Evolutionary conservation across 2,329 filamentous ascomycete species (phyloP), one percentile per base, ranked within the genome.

Genomic region (Zopfia rhizophila): DNA sequence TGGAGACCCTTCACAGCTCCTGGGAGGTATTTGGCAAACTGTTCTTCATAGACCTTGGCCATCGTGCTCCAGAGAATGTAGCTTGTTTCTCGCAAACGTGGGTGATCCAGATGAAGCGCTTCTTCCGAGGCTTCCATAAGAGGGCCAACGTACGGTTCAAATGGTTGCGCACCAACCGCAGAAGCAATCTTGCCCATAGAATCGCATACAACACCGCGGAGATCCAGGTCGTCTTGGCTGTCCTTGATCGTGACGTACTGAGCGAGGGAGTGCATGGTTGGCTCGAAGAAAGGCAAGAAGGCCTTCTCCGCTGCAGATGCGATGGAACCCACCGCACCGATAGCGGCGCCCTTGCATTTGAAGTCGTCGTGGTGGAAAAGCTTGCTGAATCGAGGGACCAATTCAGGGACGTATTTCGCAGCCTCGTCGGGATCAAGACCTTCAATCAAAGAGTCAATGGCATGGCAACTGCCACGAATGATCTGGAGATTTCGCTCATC

Each of bases 11-110:
- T 85, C 70, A 93, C 88, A 38, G 91, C 89, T 38, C 88, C 89
- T 0, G 83, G 79, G 5, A 94, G 82, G 76, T 91, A 94, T 47
- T 89, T 86, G 45, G 85, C 83, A 53, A 95, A 93, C 42, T 91
- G 81, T 65, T 90, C 88, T 63, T 88, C 87, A 73, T 97, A 97
- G 7, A 97, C 91, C 78, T 95, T 95, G 53, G 93, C 89, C 68
- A 99, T 86, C 28, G 90, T 91, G 56, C 90, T 91, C 93, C 94
- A 99, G 42, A 99, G 82, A 53, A 97, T 95, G 76, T 96, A 99
- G 70, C 91, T 96, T 52, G 91, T 97, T 79, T 99, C 94, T 73
- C 91, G 90, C 38, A 97, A 85, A 45, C 92, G 85, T 29, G 92
- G 89, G 75, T 97, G 92, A 61, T 91, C 92, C 3, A 99, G 85